Percentiles rank a stretch among this genome's conserved stretches.
Conservation (phyloP, 2,329 filamentous ascomycete species). For the Ophiocordyceps camponoti-leonardi region DNA sequence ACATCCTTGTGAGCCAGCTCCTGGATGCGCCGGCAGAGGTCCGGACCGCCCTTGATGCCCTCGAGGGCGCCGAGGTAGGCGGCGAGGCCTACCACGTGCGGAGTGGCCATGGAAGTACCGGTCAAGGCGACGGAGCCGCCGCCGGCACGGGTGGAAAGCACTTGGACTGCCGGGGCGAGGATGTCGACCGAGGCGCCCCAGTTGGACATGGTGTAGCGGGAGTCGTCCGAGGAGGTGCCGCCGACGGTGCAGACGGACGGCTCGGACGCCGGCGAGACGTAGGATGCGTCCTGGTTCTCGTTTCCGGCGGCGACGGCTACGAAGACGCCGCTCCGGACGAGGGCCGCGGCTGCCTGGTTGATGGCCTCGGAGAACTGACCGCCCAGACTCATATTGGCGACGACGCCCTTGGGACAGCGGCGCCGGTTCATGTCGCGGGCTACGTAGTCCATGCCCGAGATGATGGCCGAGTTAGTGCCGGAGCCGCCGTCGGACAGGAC, state of each 20-base stretch:
- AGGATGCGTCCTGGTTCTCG: conserved; percentile 19
- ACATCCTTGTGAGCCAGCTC: conserved; percentile 21
- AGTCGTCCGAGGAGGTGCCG: conserved; percentile 18
- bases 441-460: conserved; percentile 23
- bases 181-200: conserved; percentile 27
- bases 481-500: conserved; percentile 16
- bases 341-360: conserved; percentile 26
- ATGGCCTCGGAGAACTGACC: conserved; percentile 21
- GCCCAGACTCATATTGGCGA: conserved; percentile 34
- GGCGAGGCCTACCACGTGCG: conserved; percentile 23
- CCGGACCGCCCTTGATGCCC: conserved; percentile 18
- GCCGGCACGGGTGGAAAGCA: conserved; percentile 26
- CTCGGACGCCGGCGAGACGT: conserved; percentile 23
- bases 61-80: conserved; percentile 6
- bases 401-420: conserved; percentile 20
- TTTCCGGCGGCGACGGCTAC: conserved; percentile 36
- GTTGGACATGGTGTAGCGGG: conserved; percentile 26
- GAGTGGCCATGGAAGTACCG: conserved; percentile 30
- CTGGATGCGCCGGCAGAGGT: conserved; percentile 26
- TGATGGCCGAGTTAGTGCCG: conserved; percentile 18
- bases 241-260: conserved; percentile 28
- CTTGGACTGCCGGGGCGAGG: conserved; percentile 23
- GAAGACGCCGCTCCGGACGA: conserved; percentile 25
- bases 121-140: conserved; percentile 19
- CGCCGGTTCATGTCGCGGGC: conserved; percentile 14